Evolutionary conservation across 495 filamentous ascomycete genomes (phyloP), one percentile per base, ranked within the genome.

Genomic region (Penicillium steckii): DNA sequence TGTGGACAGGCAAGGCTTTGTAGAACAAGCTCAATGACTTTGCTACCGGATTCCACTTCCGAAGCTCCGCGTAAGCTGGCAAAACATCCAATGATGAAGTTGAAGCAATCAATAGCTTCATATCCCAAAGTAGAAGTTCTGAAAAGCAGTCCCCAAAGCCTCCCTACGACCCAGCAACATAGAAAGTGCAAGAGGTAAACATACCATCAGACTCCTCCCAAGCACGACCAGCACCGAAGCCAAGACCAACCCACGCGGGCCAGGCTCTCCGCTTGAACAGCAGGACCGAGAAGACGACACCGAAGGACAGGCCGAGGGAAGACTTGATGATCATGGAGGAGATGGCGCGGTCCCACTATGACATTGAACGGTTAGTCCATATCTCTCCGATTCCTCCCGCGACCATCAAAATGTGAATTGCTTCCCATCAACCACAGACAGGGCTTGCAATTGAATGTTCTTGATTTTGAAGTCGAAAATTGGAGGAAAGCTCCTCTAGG

Each of bases 231-330:
- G 92, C 91, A 64, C 94, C 94, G 68, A 99, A 97, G 37, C 94
- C 94, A 38, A 91, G 78, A 47, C 94, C 94, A 59, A 95, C 84
- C 70, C 85, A 92, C 22, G 89, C 95, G 44, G 94, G 94, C 89
- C 94, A 99, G 58, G 93, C 90, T 70, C 94, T 85, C 67, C 94
- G 85, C 80, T 95, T 96, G 83, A 99, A 99, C 22, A 99, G 74
- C 42, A 99, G 85, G 25, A 99, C 92, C 41, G 92, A 97, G 80
- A 99, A 97, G 71, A 97, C 87, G 69, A 97, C 87, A 73, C 94
- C 94, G 75, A 97, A 97, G 49, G 86, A 89, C 59, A 96, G 85
- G 60, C 94, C 94, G 68, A 99, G 83, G 43, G 88, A 85, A 49
- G 91, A 96, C 69, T 94, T 91, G 76, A 97, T 92, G 64, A 97